A percentile compares a stretch with the other conserved stretches of the same genome.
Evolutionary conservation across 2,329 filamentous ascomycete species (phyloP).

Genomic region (Calonectria honghensis): DNA sequence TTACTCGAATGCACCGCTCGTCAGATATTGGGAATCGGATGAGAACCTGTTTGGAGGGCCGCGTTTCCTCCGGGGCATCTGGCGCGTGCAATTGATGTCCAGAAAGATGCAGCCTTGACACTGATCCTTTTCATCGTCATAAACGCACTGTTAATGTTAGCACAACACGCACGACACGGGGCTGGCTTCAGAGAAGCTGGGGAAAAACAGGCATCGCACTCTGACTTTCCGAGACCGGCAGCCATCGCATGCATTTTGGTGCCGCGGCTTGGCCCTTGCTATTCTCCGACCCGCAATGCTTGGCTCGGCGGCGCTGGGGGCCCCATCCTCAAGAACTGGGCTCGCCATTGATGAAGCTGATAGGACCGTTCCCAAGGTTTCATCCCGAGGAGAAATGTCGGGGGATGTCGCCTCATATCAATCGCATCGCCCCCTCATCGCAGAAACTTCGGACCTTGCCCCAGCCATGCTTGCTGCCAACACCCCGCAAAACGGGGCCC

Average conservation of each 20-base stretch:
- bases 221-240: constrained; percentile 52
- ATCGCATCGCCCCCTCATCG: constrained; percentile 29
- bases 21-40: background rate
- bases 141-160: constrained; percentile 44
- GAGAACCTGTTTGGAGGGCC: constrained; percentile 49
- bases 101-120: constrained; percentile 50
- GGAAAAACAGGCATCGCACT: constrained; percentile 34
- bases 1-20: background rate
- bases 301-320: constrained; percentile 5
- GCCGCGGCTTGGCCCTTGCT: constrained; percentile 27
- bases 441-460: constrained; percentile 52
- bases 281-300: constrained; percentile 14
- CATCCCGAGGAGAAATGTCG: constrained; percentile 51
- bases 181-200: background rate
- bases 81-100: constrained; percentile 45
- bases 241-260: constrained; percentile 51
- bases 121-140: constrained; percentile 28
- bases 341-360: constrained; percentile 21
- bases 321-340: constrained; percentile 18
- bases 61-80: constrained; percentile 48
- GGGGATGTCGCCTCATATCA: constrained; percentile 35
- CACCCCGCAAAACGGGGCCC: constrained; percentile 34
- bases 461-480: background rate
- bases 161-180: background rate
- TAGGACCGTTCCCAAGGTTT: background rate